Evolutionary conservation across 1,284 basidiomycete species (phyloP).

Genomic region (Puccinia triticina): DNA sequence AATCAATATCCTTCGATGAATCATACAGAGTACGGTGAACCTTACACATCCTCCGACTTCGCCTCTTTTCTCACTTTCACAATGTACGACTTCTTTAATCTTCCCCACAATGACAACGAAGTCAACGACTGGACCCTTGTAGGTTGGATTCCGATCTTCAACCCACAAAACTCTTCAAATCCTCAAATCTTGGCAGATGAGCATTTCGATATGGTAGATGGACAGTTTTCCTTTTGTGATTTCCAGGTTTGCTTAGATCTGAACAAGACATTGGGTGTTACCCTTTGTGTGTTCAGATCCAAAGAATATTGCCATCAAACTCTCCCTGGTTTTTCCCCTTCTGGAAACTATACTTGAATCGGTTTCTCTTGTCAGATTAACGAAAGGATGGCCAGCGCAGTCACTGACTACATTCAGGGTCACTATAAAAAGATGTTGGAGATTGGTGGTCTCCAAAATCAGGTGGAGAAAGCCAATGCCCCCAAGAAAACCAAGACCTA

Average conservation of each 20-base stretch:
- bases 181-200: background rate
- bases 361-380: conserved; percentile 2
- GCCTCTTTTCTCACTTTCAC: too few relatives aligned
- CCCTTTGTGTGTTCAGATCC: conserved; percentile 15
- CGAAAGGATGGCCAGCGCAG: background rate
- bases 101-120: too few relatives aligned
- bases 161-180: too few relatives aligned
- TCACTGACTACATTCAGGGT: background rate
- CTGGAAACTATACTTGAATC: background rate
- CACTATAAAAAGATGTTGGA: background rate
- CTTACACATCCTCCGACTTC: too few relatives aligned
- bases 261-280: background rate
- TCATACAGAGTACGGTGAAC: background rate
- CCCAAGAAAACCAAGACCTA: conserved; percentile 2
- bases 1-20: conserved; percentile 5
- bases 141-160: too few relatives aligned
- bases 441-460: background rate
- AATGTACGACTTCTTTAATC: too few relatives aligned
- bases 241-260: background rate
- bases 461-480: background rate
- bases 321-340: background rate
- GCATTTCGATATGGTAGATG: background rate
- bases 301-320: background rate
- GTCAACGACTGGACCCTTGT: too few relatives aligned
- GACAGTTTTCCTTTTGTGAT: background rate